phyloP scores from a whole-genome alignment of 176 grass and related monocot species.

The Stipa capillata region DNA sequence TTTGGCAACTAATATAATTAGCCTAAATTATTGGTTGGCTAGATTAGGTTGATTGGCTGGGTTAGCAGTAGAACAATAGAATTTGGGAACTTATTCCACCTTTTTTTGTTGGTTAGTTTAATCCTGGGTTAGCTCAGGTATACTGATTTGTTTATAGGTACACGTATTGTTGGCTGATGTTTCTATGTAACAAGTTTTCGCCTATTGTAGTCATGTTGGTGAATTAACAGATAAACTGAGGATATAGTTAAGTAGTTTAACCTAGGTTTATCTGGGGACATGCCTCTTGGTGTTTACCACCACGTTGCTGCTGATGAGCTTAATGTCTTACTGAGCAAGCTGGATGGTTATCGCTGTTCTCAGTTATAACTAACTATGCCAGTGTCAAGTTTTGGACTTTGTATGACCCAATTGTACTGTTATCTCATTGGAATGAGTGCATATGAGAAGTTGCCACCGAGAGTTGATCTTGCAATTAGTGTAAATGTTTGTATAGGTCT shows the following conservation, averaged over 20 bases:
- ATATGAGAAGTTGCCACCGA: not conserved
- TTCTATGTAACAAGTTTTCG: not conserved
- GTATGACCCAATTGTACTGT: not conserved
- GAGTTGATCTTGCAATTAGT: too few relatives aligned
- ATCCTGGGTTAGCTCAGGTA: not conserved
- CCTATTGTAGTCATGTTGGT: not conserved
- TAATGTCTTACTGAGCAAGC: not conserved
- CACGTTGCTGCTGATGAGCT: not conserved
- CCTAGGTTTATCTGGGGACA: not conserved
- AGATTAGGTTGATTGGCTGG: not conserved
- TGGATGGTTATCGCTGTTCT: not conserved
- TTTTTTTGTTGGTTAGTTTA: not conserved
- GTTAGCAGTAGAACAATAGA: not conserved
- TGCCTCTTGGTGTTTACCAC: not conserved
- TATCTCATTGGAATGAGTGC: not conserved
- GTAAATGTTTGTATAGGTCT: not conserved
- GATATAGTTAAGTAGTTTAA: not conserved
- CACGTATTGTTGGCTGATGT: not conserved
- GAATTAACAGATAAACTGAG: not conserved
- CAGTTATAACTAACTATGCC: too few relatives aligned
- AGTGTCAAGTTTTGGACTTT: not conserved
- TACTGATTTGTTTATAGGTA: not conserved
- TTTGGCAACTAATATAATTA: too few relatives aligned
- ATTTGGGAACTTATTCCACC: not conserved
- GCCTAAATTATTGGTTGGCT: not conserved